Evolutionary conservation across 2,329 filamentous ascomycete species (phyloP).

Genomic region (Daldinia eschscholtzii): DNA sequence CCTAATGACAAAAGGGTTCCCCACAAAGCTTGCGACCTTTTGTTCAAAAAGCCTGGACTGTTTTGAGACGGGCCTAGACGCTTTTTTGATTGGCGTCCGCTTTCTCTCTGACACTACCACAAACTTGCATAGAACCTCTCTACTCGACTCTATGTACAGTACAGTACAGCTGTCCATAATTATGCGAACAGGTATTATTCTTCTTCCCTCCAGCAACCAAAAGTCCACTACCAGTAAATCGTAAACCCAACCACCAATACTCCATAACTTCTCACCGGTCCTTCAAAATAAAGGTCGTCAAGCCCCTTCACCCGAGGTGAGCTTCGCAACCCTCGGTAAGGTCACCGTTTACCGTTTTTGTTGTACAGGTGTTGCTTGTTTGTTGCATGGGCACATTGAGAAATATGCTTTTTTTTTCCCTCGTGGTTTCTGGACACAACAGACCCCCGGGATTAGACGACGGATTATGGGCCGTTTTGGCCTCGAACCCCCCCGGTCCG

Average conservation of each 20-base stretch:
- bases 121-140: neutral
- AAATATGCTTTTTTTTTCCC: conserved; percentile 11
- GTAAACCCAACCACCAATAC: conserved; percentile 22
- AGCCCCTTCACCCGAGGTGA: conserved; percentile 31
- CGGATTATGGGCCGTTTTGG: conserved; percentile 39
- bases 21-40: conserved; percentile 42
- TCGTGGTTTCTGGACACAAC: conserved; percentile 26
- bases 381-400: conserved; percentile 11
- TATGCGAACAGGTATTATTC: conserved; percentile 12
- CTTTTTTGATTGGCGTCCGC: conserved; percentile 29
- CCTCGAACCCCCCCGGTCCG: conserved; percentile 42
- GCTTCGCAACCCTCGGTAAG: conserved; percentile 34
- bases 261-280: conserved; percentile 28
- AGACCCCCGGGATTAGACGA: conserved; percentile 33
- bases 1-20: conserved; percentile 30
- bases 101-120: neutral
- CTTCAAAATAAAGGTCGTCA: conserved; percentile 1
- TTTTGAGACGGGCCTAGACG: conserved; percentile 40
- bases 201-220: neutral
- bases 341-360: conserved; percentile 12
- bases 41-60: conserved; percentile 22
- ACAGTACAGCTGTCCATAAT: conserved; percentile 16
- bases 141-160: neutral
- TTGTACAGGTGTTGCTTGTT: conserved; percentile 23
- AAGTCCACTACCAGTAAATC: neutral